These are phyloP conservation scores for Alternaria ethzedia DNA, from an alignment of 2,329 filamentous ascomycete species.

Conservation along the genomic window DNA sequence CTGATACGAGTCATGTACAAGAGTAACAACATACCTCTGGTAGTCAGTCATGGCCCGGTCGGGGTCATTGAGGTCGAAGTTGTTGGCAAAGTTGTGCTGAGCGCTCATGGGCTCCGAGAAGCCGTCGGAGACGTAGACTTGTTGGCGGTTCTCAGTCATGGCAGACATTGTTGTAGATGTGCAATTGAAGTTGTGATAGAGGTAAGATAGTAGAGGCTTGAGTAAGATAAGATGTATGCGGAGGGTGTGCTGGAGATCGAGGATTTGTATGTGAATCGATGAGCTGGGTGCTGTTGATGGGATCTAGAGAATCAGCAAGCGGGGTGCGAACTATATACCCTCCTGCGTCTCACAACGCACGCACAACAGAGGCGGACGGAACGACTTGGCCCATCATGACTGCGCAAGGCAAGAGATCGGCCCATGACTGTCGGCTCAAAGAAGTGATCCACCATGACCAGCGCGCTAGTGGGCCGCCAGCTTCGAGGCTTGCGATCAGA, in stretches of 20 bases:
- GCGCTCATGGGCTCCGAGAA: constrained; percentile 51
- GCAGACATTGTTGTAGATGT: constrained; percentile 25
- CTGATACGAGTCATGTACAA: neutral
- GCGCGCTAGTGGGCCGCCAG: neutral
- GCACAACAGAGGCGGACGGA: constrained; percentile 6
- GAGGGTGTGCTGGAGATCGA: constrained; percentile 6
- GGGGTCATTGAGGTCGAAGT: constrained; percentile 52
- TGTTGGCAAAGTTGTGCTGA: constrained; percentile 53
- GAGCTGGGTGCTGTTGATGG: neutral
- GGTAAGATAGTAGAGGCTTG: neutral
- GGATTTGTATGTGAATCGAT: constrained; percentile 4
- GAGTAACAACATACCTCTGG: constrained; percentile 46
- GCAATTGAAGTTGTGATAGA: neutral
- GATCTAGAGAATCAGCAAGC: constrained; percentile 5
- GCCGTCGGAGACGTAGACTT: constrained; percentile 48
- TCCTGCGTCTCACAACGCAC: constrained; percentile 16
- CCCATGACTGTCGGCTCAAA: constrained; percentile 23
- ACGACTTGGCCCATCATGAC: constrained; percentile 18
- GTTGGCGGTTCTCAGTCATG: constrained; percentile 24
- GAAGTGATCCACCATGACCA: constrained; percentile 24
- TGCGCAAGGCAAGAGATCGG: constrained; percentile 32
- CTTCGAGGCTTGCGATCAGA: constrained; percentile 25
- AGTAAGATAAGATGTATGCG: neutral
- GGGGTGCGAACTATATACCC: constrained; percentile 36
- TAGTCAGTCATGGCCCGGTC: constrained; percentile 51